Conservation (phyloP, 495 filamentous ascomycete genomes). For the Penicillium maclennaniae region DNA sequence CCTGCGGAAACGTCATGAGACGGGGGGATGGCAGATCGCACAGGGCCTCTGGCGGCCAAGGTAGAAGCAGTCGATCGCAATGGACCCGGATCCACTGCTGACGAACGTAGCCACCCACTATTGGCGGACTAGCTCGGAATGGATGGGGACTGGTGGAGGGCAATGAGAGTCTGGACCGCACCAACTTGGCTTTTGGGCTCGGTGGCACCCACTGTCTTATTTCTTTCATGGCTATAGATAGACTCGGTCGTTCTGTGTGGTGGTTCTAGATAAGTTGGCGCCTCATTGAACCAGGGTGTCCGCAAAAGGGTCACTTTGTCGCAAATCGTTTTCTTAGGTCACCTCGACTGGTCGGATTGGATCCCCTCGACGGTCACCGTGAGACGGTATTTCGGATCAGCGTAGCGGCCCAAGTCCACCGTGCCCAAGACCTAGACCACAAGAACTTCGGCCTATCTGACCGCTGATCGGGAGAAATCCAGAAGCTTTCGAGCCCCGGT, state of each 20-base stretch:
- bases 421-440: constrained; percentile 11
- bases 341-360: not conserved
- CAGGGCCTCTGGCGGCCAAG: constrained; percentile 13
- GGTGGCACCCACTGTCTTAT: not conserved
- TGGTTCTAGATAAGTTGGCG: not conserved
- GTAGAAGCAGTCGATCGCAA: constrained; percentile 25
- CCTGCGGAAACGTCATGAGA: constrained; percentile 30
- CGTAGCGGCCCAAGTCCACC: constrained; percentile 8
- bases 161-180: constrained; percentile 16
- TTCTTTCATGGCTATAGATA: not conserved
- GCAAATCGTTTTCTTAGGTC: no score
- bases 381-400: constrained; percentile 4
- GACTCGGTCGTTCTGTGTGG: no score
- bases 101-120: constrained; percentile 19
- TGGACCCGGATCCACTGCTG: constrained; percentile 27
- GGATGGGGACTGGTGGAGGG: constrained; percentile 7
- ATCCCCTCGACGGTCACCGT: constrained; percentile 1
- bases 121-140: constrained; percentile 22
- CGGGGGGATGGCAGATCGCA: constrained; percentile 15
- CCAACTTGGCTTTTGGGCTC: not conserved
- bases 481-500: constrained; percentile 12
- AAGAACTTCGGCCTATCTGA: constrained; percentile 6
- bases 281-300: not conserved
- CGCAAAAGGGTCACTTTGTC: not conserved
- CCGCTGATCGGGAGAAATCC: constrained; percentile 3